Evolutionary conservation across 2,329 filamentous ascomycete genomes (phyloP).

Genomic region (Alternaria infectoria): DNA sequence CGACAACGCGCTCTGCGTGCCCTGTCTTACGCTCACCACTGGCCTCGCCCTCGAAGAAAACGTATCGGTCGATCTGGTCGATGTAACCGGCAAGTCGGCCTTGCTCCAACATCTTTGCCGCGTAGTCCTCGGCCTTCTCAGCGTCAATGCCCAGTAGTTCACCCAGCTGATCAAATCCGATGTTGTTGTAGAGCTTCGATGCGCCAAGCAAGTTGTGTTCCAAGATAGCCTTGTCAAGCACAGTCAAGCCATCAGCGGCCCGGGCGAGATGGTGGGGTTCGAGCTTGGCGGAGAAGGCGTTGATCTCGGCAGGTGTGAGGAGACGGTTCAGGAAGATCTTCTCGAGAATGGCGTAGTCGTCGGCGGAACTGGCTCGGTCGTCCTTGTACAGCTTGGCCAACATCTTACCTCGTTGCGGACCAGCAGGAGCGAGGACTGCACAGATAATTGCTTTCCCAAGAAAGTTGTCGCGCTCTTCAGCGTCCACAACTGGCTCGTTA

Average conservation of each 20-base stretch:
- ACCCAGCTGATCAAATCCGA: conserved; percentile 71
- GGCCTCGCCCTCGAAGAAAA: conserved; percentile 84
- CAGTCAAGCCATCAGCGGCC: conserved; percentile 89
- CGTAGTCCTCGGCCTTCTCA: conserved; percentile 87
- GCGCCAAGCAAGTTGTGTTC: conserved; percentile 94
- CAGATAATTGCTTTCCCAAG: conserved; percentile 89
- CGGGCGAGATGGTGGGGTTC: conserved; percentile 87
- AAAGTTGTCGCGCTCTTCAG: conserved; percentile 84
- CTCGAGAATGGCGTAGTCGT: conserved; percentile 87
- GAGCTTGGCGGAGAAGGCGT: conserved; percentile 80
- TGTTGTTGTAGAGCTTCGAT: conserved; percentile 64
- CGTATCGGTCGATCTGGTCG: conserved; percentile 88
- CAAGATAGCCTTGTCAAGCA: conserved; percentile 89
- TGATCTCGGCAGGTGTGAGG: conserved; percentile 80
- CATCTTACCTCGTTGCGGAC: conserved; percentile 79
- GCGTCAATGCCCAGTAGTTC: conserved; percentile 77
- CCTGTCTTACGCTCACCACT: conserved; percentile 72
- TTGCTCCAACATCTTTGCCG: conserved; percentile 95
- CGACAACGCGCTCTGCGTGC: conserved; percentile 64
- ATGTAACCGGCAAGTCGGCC: conserved; percentile 86
- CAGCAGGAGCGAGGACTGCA: conserved; percentile 89
- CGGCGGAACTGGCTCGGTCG: conserved; percentile 75
- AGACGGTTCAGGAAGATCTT: conserved; percentile 97
- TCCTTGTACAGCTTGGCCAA: conserved; percentile 92
- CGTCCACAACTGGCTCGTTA: conserved; percentile 77